phyloP scores from a whole-genome alignment of 371 early-diverging fungal genomes.

The Phascolomyces articulosus region DNA sequence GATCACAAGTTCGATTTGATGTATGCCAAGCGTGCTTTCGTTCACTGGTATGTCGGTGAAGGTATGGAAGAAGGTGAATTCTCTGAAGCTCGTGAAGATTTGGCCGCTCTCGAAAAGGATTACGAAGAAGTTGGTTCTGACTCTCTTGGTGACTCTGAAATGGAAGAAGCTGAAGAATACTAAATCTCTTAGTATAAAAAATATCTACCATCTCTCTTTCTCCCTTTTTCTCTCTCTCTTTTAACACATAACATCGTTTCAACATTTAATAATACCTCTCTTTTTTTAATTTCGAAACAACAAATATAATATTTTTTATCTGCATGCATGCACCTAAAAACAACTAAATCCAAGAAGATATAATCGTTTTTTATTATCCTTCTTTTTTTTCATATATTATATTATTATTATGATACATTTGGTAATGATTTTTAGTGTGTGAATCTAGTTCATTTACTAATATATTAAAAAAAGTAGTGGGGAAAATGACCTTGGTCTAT shows the following conservation, averaged over 20 bases:
- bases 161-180: slow-evolving; percentile 58
- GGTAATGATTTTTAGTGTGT: too few species aligned
- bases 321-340: neutral
- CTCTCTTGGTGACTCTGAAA: slow-evolving; percentile 52
- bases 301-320: neutral
- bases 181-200: slow-evolving; percentile 11
- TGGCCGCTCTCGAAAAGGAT: slow-evolving; percentile 98
- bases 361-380: too few species aligned
- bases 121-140: slow-evolving; percentile 96
- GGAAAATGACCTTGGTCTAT: too few species aligned
- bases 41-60: slow-evolving; percentile 98
- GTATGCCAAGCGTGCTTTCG: slow-evolving; percentile 97
- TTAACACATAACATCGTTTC: neutral
- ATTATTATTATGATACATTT: too few species aligned
- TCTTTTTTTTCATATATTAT: too few species aligned
- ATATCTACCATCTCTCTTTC: neutral
- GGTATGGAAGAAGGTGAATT: slow-evolving; percentile 93
- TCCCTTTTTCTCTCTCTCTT: neutral
- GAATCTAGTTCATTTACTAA: too few species aligned
- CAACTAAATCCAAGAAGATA: too few species aligned
- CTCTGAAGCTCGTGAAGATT: slow-evolving; percentile 87
- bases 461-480: too few species aligned
- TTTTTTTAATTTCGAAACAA: neutral
- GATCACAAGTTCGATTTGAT: slow-evolving; percentile 94
- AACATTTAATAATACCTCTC: neutral